Conservation (phyloP, 23 red algal species). For the Porphyridium purpureum region DNA sequence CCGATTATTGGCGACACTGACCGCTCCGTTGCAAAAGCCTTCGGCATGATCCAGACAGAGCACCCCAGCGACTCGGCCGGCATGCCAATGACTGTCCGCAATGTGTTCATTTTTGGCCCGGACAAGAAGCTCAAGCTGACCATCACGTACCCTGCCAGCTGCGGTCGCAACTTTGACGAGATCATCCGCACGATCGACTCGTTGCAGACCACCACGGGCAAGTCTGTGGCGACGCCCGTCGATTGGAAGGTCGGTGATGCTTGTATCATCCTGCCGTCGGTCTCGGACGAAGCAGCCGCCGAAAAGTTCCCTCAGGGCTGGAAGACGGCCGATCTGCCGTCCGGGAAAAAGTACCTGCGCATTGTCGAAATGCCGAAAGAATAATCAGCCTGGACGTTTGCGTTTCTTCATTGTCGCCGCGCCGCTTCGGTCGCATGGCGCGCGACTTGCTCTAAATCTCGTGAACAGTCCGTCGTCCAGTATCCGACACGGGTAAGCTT, state of each 20-base stretch:
- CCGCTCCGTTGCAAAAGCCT: conserved; percentile 23
- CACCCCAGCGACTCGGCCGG: conserved; percentile 4
- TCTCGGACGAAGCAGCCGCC: conserved; percentile 29
- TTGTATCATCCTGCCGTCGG: conserved; percentile 29
- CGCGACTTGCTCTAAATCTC: too few relatives aligned
- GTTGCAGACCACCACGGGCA: conserved; percentile 26
- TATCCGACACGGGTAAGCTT: too few relatives aligned
- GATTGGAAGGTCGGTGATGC: conserved; percentile 50
- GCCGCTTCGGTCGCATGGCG: too few relatives aligned
- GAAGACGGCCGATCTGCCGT: conserved; percentile 2
- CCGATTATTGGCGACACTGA: conserved; percentile 51
- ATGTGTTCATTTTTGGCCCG: conserved; percentile 52
- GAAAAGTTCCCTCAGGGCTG: conserved; percentile 36
- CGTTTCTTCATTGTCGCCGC: too few relatives aligned
- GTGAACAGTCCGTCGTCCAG: too few relatives aligned
- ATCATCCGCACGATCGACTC: conserved; percentile 59
- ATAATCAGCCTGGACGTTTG: too few relatives aligned
- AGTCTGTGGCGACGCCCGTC: conserved; percentile 48
- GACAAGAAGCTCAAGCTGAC: conserved; percentile 40
- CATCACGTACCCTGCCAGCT: conserved; percentile 43
- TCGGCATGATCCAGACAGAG: conserved; percentile 52
- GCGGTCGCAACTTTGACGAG: conserved; percentile 72
- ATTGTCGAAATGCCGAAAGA: too few relatives aligned
- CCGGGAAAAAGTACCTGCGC: not conserved
- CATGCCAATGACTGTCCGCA: conserved; percentile 45